phyloP scores from a whole-genome alignment of 768 basidiomycete species.

The Rhodotorula babjevae region DNA sequence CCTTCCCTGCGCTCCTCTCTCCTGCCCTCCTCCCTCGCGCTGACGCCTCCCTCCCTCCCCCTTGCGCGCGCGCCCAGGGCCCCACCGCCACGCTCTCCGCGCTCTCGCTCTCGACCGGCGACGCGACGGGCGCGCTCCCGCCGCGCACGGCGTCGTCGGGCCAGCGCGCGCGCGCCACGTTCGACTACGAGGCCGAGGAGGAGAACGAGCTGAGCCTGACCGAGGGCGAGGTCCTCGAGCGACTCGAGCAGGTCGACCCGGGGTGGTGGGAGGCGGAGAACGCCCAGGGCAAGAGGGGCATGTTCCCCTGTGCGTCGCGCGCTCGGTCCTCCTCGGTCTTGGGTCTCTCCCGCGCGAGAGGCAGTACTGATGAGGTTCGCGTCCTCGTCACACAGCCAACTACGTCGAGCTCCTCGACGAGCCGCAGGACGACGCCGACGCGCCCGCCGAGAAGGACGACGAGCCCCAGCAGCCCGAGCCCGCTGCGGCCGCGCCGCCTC shows the following conservation, averaged over 20 bases:
- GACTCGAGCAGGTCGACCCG: conserved; percentile 77
- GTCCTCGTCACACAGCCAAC: conserved; percentile 56
- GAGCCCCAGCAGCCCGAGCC: conserved; percentile 20
- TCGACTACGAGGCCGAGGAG: conserved; percentile 75
- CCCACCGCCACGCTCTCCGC: not conserved
- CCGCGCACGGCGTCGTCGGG: conserved; percentile 14
- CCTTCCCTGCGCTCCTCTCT: not conserved
- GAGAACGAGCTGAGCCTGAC: conserved; percentile 76
- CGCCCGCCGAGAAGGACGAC: conserved; percentile 3
- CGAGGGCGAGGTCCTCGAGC: conserved; percentile 76
- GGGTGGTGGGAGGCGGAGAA: conserved; percentile 81
- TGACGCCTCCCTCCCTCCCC: too few relatives aligned
- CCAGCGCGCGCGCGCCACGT: conserved; percentile 59
- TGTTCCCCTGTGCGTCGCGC: conserved; percentile 68
- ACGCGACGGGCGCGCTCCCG: conserved; percentile 1
- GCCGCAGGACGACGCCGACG: conserved; percentile 9
- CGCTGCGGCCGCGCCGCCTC: conserved; percentile 36
- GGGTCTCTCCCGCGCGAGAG: not conserved
- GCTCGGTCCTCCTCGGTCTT: not conserved
- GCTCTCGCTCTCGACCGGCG: not conserved
- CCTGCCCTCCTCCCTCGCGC: too few relatives aligned
- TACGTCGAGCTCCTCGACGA: conserved; percentile 73
- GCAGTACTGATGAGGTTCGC: not conserved
- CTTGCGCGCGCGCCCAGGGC: not conserved
- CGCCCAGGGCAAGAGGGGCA: conserved; percentile 67